These are phyloP conservation scores for Rhodamnia rubescens DNA, from an alignment of 345 rosid genomes.

Conservation along the genomic window DNA sequence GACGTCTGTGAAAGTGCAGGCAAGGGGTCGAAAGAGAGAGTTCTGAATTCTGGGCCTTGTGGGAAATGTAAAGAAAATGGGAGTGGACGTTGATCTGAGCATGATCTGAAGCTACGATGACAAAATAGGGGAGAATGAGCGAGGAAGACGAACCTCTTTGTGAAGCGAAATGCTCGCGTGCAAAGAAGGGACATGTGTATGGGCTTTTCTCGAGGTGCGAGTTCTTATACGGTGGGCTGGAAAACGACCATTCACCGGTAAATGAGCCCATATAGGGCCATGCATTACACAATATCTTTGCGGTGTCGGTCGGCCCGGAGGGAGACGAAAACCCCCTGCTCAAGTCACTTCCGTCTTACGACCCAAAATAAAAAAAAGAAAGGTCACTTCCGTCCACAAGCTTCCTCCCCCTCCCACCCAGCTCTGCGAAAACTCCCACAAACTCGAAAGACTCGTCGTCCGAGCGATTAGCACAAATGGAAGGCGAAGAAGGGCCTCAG, in stretches of 20 bases:
- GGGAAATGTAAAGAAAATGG: constrained; percentile 41
- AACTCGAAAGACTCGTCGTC: background rate
- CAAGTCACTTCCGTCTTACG: background rate
- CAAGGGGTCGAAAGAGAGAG: background rate
- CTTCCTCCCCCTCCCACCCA: background rate
- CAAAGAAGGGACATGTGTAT: background rate
- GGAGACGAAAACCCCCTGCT: background rate
- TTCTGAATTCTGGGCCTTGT: constrained; percentile 19
- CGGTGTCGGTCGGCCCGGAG: background rate
- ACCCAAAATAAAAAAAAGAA: too few species aligned
- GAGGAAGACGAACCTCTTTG: background rate
- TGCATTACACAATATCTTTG: background rate
- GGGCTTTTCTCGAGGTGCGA: background rate
- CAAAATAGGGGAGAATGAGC: background rate
- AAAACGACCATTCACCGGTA: background rate
- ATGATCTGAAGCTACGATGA: constrained; percentile 6
- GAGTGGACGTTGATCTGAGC: constrained; percentile 45
- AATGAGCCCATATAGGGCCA: background rate
- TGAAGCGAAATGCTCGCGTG: background rate
- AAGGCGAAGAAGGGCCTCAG: constrained; percentile 69
- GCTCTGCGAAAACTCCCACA: background rate
- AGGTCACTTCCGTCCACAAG: background rate
- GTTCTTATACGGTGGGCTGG: background rate
- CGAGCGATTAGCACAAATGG: constrained; percentile 31
- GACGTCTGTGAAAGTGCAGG: constrained; percentile 2